Base-by-base conservation (phyloP, 2,329 filamentous ascomycete species). In the Alternaria consortialis region DNA sequence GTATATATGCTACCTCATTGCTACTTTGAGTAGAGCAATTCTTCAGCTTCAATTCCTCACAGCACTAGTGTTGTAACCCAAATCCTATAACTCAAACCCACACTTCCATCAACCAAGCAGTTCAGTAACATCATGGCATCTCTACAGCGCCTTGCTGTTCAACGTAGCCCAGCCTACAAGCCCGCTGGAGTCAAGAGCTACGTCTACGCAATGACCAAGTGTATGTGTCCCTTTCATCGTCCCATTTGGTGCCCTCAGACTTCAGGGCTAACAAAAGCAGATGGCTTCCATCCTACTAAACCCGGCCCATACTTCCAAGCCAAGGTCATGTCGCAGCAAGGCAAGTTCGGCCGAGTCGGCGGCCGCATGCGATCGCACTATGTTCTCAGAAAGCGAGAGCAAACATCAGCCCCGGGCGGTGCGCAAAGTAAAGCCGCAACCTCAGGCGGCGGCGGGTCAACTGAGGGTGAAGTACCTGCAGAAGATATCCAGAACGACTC, bases 401-500 rank as follows among this genome's bases (percentile, higher is more conserved):
- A 56, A 11, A n/a, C 55, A 13, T 60, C 58, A 12, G 32, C 50
- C 15, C 39, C 51, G 13, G 37, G 39, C 2, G 46, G 47, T 29
- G 42, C 44, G 32, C 43, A 58, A n/a, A 56, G 47, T 39, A 55
- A 52, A 46, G 57, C 42, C 11, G 44, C 46, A 36, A 17, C 60
- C 34, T 27, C 58, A 32, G 42, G 34, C 27, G 42, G 11, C 1
- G 47, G 53, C 8, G 42, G 17, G 12, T 50, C 31, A 20, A 29
- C 40, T 2, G 63, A 54, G 7, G 70, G 65, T 29, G 67, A 71
- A 50, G 70, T 73, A 0, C 56, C 62, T 0, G 67, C 67, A 8
- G 66, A 69, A 44, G 67, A 73, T 15, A 62, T 65, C 5, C 68
- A 71, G 40, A 73, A 71, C 53, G 69, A 75, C 32, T 70, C 72